Conservation (phyloP, 2,329 filamentous ascomycete genomes). For the Epichloe sibirici region DNA sequence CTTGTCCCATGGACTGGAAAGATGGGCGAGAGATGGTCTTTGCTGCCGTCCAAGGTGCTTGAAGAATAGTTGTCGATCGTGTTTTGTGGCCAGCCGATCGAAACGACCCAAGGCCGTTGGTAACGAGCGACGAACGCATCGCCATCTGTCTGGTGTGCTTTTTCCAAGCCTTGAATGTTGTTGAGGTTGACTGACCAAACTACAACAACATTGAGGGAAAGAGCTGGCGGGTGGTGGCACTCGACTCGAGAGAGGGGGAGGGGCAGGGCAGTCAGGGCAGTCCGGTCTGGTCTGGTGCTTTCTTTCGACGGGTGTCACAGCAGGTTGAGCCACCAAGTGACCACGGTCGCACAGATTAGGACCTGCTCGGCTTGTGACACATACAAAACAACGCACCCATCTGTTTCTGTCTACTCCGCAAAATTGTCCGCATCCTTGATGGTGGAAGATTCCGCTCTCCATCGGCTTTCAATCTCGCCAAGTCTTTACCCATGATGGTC, state of each 20-base stretch:
- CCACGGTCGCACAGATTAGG: background rate
- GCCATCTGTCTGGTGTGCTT: background rate
- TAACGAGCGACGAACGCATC: slow-evolving; percentile 6
- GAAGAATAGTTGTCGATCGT: background rate
- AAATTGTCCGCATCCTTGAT: too few species aligned
- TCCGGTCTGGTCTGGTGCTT: background rate
- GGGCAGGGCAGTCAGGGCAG: background rate
- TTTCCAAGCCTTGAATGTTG: background rate
- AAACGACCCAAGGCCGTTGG: slow-evolving; percentile 4
- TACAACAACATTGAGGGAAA: background rate
- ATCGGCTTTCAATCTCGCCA: background rate
- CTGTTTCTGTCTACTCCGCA: background rate
- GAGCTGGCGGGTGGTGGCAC: background rate
- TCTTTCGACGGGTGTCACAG: background rate
- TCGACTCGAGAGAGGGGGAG: background rate
- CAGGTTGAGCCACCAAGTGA: background rate
- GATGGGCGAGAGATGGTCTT: background rate
- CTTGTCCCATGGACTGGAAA: background rate
- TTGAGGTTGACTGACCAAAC: background rate
- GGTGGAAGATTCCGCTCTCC: slow-evolving; percentile 1
- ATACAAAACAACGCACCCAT: background rate
- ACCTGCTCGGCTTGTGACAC: background rate
- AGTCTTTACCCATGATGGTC: background rate
- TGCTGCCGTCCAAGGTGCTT: slow-evolving; percentile 5
- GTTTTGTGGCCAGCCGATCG: slow-evolving; percentile 1